Conservation (phyloP, 2,329 filamentous ascomycete species). For the Penicillium sp. region DNA sequence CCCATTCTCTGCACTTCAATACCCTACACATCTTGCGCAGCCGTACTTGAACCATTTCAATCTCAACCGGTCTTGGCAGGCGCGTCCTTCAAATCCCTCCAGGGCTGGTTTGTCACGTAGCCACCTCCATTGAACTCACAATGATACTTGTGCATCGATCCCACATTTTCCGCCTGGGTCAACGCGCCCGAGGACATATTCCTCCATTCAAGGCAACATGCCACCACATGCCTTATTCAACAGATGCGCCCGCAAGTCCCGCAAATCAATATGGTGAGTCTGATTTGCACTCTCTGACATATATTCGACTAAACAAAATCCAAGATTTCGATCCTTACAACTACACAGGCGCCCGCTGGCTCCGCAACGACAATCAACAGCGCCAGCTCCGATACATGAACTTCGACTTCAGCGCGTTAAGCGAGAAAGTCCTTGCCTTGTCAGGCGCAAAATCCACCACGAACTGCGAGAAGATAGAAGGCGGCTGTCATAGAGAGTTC, state of each 20-base stretch:
- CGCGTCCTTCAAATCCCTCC: background rate
- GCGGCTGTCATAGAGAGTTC: conserved; percentile 45
- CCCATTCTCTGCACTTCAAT: too few species aligned
- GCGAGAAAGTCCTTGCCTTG: conserved; percentile 34
- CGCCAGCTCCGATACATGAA: conserved; percentile 34
- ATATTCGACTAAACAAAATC: background rate
- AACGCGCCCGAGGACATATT: background rate
- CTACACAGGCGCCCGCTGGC: conserved; percentile 38
- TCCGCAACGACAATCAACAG: conserved; percentile 36
- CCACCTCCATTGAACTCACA: background rate
- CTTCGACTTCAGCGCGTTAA: conserved; percentile 42
- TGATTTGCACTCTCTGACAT: too few species aligned
- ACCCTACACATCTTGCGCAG: too few species aligned
- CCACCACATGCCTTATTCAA: background rate
- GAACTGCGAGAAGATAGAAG: conserved; percentile 43
- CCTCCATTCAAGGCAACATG: background rate
- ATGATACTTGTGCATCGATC: background rate
- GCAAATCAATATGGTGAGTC: too few species aligned
- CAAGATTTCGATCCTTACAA: conserved; percentile 24
- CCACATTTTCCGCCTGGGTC: background rate
- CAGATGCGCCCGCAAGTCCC: too few species aligned
- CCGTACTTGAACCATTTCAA: background rate
- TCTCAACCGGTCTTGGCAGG: background rate
- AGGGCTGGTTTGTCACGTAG: background rate
- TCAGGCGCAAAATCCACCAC: conserved; percentile 33